Evolutionary conservation across 805 yeast genomes (phyloP), one percentile per base, ranked within the genome.

Genomic region (Pachysolen tannophilus): DNA sequence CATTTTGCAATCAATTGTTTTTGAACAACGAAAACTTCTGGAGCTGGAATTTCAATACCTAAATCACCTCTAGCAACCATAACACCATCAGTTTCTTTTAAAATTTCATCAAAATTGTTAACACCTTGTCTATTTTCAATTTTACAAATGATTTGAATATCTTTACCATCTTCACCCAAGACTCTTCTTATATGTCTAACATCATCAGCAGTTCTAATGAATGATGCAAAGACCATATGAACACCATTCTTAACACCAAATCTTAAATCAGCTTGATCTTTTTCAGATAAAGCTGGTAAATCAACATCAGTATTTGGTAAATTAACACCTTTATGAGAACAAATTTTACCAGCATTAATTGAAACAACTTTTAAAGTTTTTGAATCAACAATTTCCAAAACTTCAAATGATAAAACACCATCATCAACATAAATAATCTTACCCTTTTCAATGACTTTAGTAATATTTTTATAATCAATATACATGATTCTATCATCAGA

Each of bases 51-150:
- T 74, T 92, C 98, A 58, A 92, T 92, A 76, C 98, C 98, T 56
- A 92, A 76, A 66, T 92, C 98, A 75, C 98, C 98, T 71, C 98
- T 82, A 56, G 98, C 98, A 63, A 92, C 97, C 98, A 92, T 92
- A 58, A 92, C 96, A 74, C 97, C 98, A 62, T 92, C 98, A 45
- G 98, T 92, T 65, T 79, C 95, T 55, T 62, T 63, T 61, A 92
- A 78, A 59, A 92, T 92, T 45, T 85, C 97, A 65, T 92, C 98
- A 60, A 92, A 92, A 80, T 92, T 92, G 83, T 92, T 88, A 56
- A 92, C 97, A 76, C 98, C 98, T 70, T 92, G 98, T 72, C 90
- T 97, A 75, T 87, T 88, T 75, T 92, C 98, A 61, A 92, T 90
- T 78, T 92, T 92, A 61, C 86, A 82, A 54, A 92, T 88, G 69